Base-by-base conservation (phyloP, 2,329 filamentous ascomycete species). In the Fusarium virguliforme region DNA sequence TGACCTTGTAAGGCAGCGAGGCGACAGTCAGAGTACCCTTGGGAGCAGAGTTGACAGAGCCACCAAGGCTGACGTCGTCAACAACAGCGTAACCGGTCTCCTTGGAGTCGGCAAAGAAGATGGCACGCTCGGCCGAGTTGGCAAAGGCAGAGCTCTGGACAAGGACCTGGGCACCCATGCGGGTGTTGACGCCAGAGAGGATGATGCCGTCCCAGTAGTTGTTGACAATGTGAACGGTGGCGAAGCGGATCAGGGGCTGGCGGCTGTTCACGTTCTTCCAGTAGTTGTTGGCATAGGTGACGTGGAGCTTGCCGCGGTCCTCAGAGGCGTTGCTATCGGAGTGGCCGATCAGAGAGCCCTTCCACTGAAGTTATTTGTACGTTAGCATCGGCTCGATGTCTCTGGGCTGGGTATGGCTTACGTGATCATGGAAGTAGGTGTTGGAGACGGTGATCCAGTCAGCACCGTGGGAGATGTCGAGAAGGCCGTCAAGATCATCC, bases 261-360 rank as follows among this genome's bases (percentile, higher is more conserved):
- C 90, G 90, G 18, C 87, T 89, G 85, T 89, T 89, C 77, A 91
- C 78, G 81, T 91, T 90, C 71, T 78, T 75, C 84, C 85, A 92
- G 83, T 88, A 84, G 85, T 92, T 92, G 83, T 91, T 88, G 80
- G 86, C 85, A 77, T 90, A 91, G 54, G 90, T 92, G 60, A 92
- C 81, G 75, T 83, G 86, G 34, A 92, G 83, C 76, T 90, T 85
- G 73, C 89, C 90, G 2, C 75, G 86, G 79, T 92, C 90, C 73
- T 90, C 83, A 28, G 75, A 80, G 30, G 71, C 81, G 80, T 90
- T 90, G 80, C 58, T 83, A 81, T 90, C 86, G 5, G 84, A 87
- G 83, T 90, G 88, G 4, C 87, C 88, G 66, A 90, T 81, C 32
- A 91, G 83, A 0, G 86, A 88, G 15, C 81, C 86, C 79, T 91